Percentiles rank a stretch among this genome's conserved stretches.
Conservation (phyloP, 176 grass and related monocot genomes). For the Puccinellia tenuiflora region DNA sequence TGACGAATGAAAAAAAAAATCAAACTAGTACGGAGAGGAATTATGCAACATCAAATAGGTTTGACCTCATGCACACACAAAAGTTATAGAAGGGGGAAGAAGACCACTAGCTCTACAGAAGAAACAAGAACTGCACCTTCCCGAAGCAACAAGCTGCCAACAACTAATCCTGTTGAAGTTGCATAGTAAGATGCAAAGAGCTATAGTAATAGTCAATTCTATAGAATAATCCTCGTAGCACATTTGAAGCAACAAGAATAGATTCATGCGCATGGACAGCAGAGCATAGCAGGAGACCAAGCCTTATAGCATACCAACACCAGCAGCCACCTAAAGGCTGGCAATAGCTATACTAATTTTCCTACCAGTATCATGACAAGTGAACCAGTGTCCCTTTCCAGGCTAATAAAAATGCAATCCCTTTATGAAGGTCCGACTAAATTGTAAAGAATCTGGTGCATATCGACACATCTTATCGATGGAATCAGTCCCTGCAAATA, state of each 20-base stretch:
- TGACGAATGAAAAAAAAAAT: constrained; percentile 8
- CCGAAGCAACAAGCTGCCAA: constrained; percentile 27
- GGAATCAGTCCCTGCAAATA: constrained; percentile 1
- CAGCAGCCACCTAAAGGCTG: constrained; percentile 17
- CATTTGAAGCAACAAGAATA: constrained; percentile 25
- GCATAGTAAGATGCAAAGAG: constrained; percentile 15
- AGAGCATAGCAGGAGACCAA: background rate
- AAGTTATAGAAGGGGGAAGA: background rate
- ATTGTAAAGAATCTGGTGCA: constrained; percentile 16
- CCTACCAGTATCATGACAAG: background rate
- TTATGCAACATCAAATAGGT: background rate
- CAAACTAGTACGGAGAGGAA: constrained; percentile 4
- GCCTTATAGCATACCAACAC: background rate
- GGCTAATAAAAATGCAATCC: constrained; percentile 7
- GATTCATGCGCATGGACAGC: constrained; percentile 24
- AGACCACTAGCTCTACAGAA: background rate
- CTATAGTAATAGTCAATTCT: background rate
- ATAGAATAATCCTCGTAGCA: constrained; percentile 15
- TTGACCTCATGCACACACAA: constrained; percentile 2
- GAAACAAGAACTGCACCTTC: constrained; percentile 32
- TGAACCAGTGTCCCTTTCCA: constrained; percentile 5
- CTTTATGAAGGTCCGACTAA: constrained; percentile 13
- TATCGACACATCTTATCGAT: background rate
- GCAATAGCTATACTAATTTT: background rate
- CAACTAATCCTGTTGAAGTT: constrained; percentile 12